Evolutionary conservation across 108 stramenopile genomes (phyloP).

Genomic region (Nannochloropsis gaditana): DNA sequence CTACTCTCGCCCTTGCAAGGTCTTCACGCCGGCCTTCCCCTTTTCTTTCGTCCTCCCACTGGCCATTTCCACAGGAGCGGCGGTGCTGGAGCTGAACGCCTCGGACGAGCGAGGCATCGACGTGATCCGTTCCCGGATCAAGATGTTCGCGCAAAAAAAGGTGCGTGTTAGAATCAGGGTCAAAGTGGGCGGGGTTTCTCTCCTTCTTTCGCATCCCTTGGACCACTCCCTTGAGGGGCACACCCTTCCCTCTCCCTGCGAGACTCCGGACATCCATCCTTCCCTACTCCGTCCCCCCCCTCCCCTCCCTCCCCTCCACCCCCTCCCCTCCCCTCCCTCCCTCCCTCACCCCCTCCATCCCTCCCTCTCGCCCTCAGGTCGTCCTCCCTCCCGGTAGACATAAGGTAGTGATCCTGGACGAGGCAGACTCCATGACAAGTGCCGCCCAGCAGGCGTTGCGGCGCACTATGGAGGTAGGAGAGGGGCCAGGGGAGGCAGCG

Average conservation of each 20-base stretch:
- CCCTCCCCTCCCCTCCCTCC: background rate
- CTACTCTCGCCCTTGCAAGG: background rate
- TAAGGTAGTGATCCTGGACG: conserved; percentile 97
- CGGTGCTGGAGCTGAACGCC: conserved; percentile 83
- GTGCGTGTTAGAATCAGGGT: conserved; percentile 36
- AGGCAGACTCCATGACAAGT: conserved; percentile 95
- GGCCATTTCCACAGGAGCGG: conserved; percentile 31
- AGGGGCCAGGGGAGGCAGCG: background rate
- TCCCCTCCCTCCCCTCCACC: background rate
- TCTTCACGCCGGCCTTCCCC: background rate
- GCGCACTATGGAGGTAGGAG: conserved; percentile 74
- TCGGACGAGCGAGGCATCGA: conserved; percentile 93
- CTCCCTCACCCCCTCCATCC: conserved; percentile 1
- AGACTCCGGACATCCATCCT: background rate
- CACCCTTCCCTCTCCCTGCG: background rate
- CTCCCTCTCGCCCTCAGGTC: conserved; percentile 23
- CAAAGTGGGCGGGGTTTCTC: background rate
- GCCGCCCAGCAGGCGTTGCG: conserved; percentile 96
- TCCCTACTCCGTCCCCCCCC: background rate
- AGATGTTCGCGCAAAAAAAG: conserved; percentile 94
- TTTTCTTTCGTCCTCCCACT: background rate
- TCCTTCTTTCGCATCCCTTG: no score
- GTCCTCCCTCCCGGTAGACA: conserved; percentile 58
- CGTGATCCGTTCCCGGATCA: conserved; percentile 95
- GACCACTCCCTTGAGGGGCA: background rate